Base-by-base conservation (phyloP, 164 flowering plant genomes). In the Cinnamomum micranthum region DNA sequence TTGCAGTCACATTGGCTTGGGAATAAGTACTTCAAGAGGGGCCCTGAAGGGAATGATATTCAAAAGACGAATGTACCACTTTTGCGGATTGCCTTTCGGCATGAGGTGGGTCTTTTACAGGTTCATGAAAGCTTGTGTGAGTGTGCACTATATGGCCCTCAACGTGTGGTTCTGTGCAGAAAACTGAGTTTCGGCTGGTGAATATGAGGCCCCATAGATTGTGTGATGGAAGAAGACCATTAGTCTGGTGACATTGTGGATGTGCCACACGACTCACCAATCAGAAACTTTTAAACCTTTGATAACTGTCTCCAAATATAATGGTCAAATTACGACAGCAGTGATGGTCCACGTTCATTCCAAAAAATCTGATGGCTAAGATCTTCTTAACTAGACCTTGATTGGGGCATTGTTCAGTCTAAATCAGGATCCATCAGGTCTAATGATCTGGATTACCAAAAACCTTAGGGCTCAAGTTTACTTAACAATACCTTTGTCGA, bases 61-160 rank as follows among this genome's bases (percentile, higher is more conserved):
- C 98, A 84, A 81, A 92, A 76, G 87, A 93, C 99, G 51, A 95
- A 95, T 85, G 98, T 95, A 74, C 99, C 99, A 74, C 99, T 91
- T 74, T 88, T 95, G 76, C 82, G 99, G 69, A 76, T 95, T 41
- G 97, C 89, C 78, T 96, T 96, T 75, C 97, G 99, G 19, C 59
- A 67, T 67, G 69, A 67, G 69, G 69, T 67, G n/a, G 14, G 19
- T 6, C n/a, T 67, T 28, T 19, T 17, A 67, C 50, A 13, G 69
- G 69, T 35, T 25, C 33, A 31, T 67, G 69, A 33, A 23, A 64
- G 28, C 67, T 6, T 25, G 27, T 23, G 33, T 17, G 60, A 20
- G 60, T 55, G n/a, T 19, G 60, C 47, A 7, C n/a, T 55, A 55
- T 55, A 55, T 55, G 60, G 19, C n/a, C 60, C 60, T 55, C n/a